These are phyloP conservation scores for Fusarium nisikadoi DNA, from an alignment of 2,329 filamentous ascomycete species.

Conservation along the genomic window DNA sequence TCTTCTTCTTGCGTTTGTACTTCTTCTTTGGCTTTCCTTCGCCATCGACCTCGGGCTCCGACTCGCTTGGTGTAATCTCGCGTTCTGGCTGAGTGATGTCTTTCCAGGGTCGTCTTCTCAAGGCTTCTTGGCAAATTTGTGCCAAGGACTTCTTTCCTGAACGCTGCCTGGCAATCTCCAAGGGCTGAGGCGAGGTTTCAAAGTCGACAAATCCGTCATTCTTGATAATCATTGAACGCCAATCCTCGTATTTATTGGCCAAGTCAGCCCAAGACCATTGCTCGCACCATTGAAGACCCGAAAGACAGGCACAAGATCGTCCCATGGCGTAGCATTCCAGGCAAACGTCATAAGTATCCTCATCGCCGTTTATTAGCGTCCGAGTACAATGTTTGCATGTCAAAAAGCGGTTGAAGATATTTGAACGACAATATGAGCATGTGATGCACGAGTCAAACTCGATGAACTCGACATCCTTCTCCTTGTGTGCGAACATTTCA, in stretches of 20 bases:
- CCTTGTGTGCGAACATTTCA: constrained; percentile 82
- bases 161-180: constrained; percentile 75
- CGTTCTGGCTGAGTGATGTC: constrained; percentile 75
- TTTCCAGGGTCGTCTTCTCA: constrained; percentile 81
- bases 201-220: constrained; percentile 75
- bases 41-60: constrained; percentile 71
- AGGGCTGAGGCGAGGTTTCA: constrained; percentile 73
- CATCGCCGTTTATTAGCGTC: constrained; percentile 70
- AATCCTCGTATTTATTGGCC: constrained; percentile 80
- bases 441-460: constrained; percentile 91
- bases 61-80: constrained; percentile 59
- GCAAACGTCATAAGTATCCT: constrained; percentile 94
- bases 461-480: constrained; percentile 78
- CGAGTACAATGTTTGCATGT: constrained; percentile 88
- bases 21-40: constrained; percentile 71
- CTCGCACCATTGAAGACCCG: constrained; percentile 88
- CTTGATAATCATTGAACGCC: constrained; percentile 81
- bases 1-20: constrained; percentile 63
- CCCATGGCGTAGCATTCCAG: constrained; percentile 99
- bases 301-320: constrained; percentile 89
- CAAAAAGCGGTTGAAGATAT: constrained; percentile 96
- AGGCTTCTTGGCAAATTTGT: constrained; percentile 92
- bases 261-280: constrained; percentile 90
- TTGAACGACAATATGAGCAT: constrained; percentile 94
- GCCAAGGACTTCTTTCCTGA: constrained; percentile 82